These are phyloP conservation scores for Aureobasidium musti DNA, from an alignment of 2,329 filamentous ascomycete genomes.

Conservation along the genomic window DNA sequence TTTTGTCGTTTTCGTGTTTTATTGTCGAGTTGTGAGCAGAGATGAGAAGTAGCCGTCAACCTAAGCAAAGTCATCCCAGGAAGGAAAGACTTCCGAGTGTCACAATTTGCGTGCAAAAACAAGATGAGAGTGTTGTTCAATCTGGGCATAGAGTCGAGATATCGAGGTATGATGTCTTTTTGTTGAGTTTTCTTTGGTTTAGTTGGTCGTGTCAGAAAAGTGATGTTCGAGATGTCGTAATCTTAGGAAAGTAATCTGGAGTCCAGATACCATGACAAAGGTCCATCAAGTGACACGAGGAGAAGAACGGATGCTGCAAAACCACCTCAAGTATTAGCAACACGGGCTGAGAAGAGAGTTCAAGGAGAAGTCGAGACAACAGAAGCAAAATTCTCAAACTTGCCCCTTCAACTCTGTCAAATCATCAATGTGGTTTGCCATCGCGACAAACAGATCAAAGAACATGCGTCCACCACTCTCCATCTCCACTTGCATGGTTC, in stretches of 20 bases:
- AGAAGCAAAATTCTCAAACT: constrained; percentile 45
- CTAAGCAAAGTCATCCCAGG: not conserved
- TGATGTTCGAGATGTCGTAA: not conserved
- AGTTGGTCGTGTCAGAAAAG: not conserved
- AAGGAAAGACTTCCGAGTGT: too few species aligned
- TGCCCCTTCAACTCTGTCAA: constrained; percentile 72
- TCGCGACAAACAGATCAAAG: constrained; percentile 97
- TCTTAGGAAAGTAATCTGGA: not conserved
- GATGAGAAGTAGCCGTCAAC: too few species aligned
- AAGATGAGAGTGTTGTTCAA: not conserved
- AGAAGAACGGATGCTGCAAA: constrained; percentile 6
- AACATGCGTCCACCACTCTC: constrained; percentile 91
- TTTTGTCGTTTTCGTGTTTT: not conserved
- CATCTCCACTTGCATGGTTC: constrained; percentile 99
- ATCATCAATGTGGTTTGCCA: constrained; percentile 98
- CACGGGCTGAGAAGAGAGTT: not conserved
- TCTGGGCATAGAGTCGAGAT: not conserved
- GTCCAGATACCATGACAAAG: not conserved
- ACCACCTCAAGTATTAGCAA: not conserved
- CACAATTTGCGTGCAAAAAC: not conserved
- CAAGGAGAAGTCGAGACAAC: not conserved
- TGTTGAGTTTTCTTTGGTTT: not conserved
- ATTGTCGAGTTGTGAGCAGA: not conserved
- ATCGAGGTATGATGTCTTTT: not conserved
- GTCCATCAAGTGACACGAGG: not conserved